Base-by-base conservation (phyloP, 805 yeast genomes). In the Saturnispora ahearnii region DNA sequence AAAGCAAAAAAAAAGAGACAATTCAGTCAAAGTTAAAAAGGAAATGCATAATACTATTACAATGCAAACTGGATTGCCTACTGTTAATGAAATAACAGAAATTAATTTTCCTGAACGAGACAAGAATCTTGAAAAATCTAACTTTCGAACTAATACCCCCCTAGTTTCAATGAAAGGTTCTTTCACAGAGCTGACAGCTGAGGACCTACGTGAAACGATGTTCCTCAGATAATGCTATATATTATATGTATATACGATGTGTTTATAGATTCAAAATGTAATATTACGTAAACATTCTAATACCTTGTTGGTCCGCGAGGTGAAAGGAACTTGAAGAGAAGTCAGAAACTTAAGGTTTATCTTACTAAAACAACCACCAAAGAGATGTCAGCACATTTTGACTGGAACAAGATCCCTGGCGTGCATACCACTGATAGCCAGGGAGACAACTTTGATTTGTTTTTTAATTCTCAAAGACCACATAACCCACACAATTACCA, bases 391-490 rank as follows among this genome's bases (percentile, higher is more conserved):
- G 48, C 55, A 4, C 46, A 52, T 36, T 58, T 58, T 28, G 55
- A 58, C 33, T 58, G 62, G 62, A 55, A 55, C 38, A 49, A 52
- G 31, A 58, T 58, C 26, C 61, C 62, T 6, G 61, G 61, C 5
- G 33, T 56, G 31, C 46, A 53, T 30, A 26, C 36, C 9, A 33
- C 24, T 28, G 24, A 12, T 29, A 40, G 33, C 12, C 30, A 24
- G 32, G 44, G 21, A 30, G 42, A 45, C 18, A 13, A 22, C 33
- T 21, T 28, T 15, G 48, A 30, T 40, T n/a, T 7, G 10, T 37
- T 36, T 18, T 45, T 36, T 36, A 13, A 31, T n/a, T 13, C 42
- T 9, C 37, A 43, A 29, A 28, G 37, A 12, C 11, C 12, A 5
- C 33, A 18, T 43, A 46, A 9, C 15, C n/a, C 10, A 49, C 45